These are phyloP conservation scores for Rhizomucor pusillus DNA, from an alignment of 371 early-diverging fungal genomes.

Conservation along the genomic window DNA sequence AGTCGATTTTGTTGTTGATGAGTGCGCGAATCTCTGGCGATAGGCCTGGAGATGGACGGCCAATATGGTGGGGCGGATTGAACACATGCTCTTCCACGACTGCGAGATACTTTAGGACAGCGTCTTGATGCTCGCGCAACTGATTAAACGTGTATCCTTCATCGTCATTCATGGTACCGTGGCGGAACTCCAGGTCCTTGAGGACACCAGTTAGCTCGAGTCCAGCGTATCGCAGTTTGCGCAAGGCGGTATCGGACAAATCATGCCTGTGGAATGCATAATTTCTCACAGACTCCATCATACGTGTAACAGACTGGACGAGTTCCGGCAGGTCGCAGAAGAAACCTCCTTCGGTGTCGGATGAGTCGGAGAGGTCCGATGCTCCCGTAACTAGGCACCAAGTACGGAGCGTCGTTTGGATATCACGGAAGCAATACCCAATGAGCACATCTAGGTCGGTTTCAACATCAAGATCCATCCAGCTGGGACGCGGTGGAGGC, in stretches of 20 bases:
- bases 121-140: conserved; percentile 29
- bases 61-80: conserved; percentile 47
- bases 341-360: conserved; percentile 16
- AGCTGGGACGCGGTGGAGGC: conserved; percentile 40
- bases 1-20: conserved; percentile 16
- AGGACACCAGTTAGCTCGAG: conserved; percentile 32
- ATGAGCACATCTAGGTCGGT: conserved; percentile 44
- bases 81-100: conserved; percentile 33
- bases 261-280: conserved; percentile 44
- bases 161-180: conserved; percentile 21
- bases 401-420: conserved; percentile 31
- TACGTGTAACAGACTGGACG: conserved; percentile 36
- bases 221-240: conserved; percentile 30
- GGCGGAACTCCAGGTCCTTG: conserved; percentile 33
- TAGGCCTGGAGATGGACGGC: conserved; percentile 34
- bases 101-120: conserved; percentile 31
- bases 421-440: conserved; percentile 29
- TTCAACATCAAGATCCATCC: conserved; percentile 45
- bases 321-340: too few relatives aligned
- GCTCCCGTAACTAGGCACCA: conserved; percentile 38
- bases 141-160: conserved; percentile 26
- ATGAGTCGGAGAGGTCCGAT: conserved; percentile 21
- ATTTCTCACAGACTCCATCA: conserved; percentile 38
- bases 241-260: conserved; percentile 27
- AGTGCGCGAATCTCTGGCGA: conserved; percentile 36